Evolutionary conservation across 768 basidiomycete genomes (phyloP).

Genomic region (Phaeotremella skinneri): DNA sequence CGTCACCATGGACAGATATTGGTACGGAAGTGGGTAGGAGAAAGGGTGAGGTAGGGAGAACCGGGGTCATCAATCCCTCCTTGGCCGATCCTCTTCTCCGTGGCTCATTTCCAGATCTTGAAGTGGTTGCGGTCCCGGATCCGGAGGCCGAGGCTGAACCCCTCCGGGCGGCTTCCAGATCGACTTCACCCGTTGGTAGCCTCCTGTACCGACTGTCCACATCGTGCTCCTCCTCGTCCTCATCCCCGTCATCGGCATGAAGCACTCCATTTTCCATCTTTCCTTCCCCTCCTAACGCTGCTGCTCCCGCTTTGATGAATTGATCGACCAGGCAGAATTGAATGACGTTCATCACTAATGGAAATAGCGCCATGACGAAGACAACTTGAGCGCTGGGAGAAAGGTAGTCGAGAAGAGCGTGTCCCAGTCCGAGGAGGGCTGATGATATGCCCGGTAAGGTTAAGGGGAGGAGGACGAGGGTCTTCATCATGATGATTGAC

Average conservation of each 20-base stretch:
- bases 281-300: background rate
- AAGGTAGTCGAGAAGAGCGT: slow-evolving; percentile 80
- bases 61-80: background rate
- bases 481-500: slow-evolving; percentile 80
- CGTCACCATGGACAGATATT: background rate
- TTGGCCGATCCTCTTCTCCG: background rate
- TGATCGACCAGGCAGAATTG: slow-evolving; percentile 92
- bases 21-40: background rate
- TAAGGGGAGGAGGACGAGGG: slow-evolving; percentile 77
- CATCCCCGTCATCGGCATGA: slow-evolving; percentile 15
- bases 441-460: slow-evolving; percentile 60
- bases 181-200: slow-evolving; percentile 2
- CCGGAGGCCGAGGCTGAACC: background rate
- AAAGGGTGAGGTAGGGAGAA: slow-evolving; percentile 4
- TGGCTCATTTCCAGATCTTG: background rate
- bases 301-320: slow-evolving; percentile 43
- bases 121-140: background rate
- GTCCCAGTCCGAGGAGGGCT: slow-evolving; percentile 69
- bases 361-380: slow-evolving; percentile 81
- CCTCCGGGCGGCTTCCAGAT: slow-evolving; percentile 7
- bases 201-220: slow-evolving; percentile 4
- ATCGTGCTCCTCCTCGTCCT: slow-evolving; percentile 9
- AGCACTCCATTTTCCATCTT: background rate
- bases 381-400: slow-evolving; percentile 46
- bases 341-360: slow-evolving; percentile 55